Evolutionary conservation across 164 flowering plant genomes (phyloP), one percentile per base, ranked within the genome.

Genomic region (Tetrastigma voinierianum): DNA sequence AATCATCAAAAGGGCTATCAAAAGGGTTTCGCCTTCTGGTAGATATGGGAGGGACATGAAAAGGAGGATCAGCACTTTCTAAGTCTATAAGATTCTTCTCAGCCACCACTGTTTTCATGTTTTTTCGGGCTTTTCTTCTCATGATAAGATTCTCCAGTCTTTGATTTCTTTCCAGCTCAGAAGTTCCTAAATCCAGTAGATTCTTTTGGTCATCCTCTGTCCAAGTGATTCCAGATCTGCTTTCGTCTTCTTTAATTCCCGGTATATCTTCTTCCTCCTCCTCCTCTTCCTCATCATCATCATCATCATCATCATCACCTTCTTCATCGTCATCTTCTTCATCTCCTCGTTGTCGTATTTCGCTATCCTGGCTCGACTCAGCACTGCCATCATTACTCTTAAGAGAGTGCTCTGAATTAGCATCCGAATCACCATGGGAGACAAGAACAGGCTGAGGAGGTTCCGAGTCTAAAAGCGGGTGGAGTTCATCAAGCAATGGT

Each of bases 401-500:
- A 45, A 61, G 62, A 54, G 82, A 74, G n/a, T 43, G 59, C 62
- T 80, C 84, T 15, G 83, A 78, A 49, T 74, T 81, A 54, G 73
- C 78, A 77, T 83, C 85, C 18, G 81, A 77, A 25, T 66, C 80
- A 17, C 76, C 80, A 25, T 48, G 71, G 18, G 84, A 76, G 56
- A 70, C 11, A 51, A 17, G 67, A 73, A 72, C 73, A 56, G 76
- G 89, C 44, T 68, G 83, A 46, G 86, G 78, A 74, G 78, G 62
- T 46, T 80, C 92, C 24, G 72, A 64, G 23, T 86, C 91, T 64
- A 95, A 71, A 69, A 95, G 85, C 2, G 97, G 97, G 70, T 92
- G 92, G 46, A 95, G 96, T 85, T 95, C 97, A 79, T 95, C 91
- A 16, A 92, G 93, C 88, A 92, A 79, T 44, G 97, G 97, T 16